A percentile compares a stretch with the other conserved stretches of the same genome.
Conservation (phyloP, 2,329 filamentous ascomycete species). For the Pseudocercospora crystallina region DNA sequence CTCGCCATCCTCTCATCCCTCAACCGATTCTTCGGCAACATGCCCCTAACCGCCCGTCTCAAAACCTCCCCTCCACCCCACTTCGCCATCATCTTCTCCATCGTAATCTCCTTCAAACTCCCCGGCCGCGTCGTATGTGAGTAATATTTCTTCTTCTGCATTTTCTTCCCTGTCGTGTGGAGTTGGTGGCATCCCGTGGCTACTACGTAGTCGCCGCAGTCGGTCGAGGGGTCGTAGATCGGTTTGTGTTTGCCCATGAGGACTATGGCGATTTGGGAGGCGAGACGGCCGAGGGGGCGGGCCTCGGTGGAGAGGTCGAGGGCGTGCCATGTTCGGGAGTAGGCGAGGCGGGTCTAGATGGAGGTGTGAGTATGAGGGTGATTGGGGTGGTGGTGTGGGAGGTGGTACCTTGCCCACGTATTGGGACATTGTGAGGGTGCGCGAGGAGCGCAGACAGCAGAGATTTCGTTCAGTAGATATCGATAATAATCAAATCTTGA, state of each 20-base stretch:
- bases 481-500: too few species aligned
- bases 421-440: constrained; percentile 66
- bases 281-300: constrained; percentile 85
- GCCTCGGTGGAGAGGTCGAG: constrained; percentile 66
- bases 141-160: constrained; percentile 93
- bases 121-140: constrained; percentile 89
- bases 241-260: constrained; percentile 99
- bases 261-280: constrained; percentile 78
- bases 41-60: constrained; percentile 87
- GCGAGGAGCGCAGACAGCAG: background rate
- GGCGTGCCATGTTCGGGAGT: constrained; percentile 94
- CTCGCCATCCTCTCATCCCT: constrained; percentile 82
- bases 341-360: constrained; percentile 84
- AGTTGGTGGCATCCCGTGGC: constrained; percentile 78
- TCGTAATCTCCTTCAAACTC: constrained; percentile 80
- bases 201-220: constrained; percentile 98
- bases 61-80: constrained; percentile 90
- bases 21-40: constrained; percentile 95
- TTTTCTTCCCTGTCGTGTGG: constrained; percentile 87
- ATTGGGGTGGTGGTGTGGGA: background rate
- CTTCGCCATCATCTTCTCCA: constrained; percentile 94
- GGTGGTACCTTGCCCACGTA: constrained; percentile 67
- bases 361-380: background rate
- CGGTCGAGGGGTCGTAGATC: constrained; percentile 93
- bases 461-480: too few species aligned